These are phyloP conservation scores for Gentiana dahurica DNA, from an alignment of 257 asterid genomes.

Conservation along the genomic window DNA sequence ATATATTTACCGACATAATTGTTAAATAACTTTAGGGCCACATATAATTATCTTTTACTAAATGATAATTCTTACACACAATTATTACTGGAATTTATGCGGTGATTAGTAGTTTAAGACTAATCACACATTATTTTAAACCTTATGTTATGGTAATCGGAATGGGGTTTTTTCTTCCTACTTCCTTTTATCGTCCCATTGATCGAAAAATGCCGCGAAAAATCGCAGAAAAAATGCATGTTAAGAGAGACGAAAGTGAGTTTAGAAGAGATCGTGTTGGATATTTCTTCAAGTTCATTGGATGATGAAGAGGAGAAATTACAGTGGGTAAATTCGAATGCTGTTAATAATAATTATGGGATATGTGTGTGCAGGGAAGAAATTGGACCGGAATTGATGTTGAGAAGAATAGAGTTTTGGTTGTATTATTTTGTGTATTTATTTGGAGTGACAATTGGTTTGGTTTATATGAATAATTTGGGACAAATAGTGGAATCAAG, in stretches of 20 bases:
- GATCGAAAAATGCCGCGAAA: conserved; percentile 37
- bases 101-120: conserved; percentile 36
- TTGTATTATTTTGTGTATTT: conserved; percentile 50
- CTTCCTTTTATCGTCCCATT: conserved; percentile 37
- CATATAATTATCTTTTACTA: no score
- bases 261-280: conserved; percentile 17
- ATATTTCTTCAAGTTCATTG: neutral
- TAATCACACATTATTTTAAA: conserved; percentile 13
- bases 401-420: conserved; percentile 55
- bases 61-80: no score
- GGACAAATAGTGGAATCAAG: conserved; percentile 74
- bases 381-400: conserved; percentile 37
- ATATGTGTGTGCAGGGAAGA: conserved; percentile 23
- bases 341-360: neutral
- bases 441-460: conserved; percentile 65
- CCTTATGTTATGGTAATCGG: conserved; percentile 19
- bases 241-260: conserved; percentile 21
- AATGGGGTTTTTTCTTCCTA: conserved; percentile 20
- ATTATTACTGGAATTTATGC: conserved; percentile 42
- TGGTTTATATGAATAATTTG: conserved; percentile 59
- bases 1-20: no score
- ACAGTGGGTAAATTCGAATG: neutral
- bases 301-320: conserved; percentile 10
- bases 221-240: conserved; percentile 32
- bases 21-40: no score